Conservation (phyloP, 257 asterid genomes). For the Fraxinus quadrangulata region DNA sequence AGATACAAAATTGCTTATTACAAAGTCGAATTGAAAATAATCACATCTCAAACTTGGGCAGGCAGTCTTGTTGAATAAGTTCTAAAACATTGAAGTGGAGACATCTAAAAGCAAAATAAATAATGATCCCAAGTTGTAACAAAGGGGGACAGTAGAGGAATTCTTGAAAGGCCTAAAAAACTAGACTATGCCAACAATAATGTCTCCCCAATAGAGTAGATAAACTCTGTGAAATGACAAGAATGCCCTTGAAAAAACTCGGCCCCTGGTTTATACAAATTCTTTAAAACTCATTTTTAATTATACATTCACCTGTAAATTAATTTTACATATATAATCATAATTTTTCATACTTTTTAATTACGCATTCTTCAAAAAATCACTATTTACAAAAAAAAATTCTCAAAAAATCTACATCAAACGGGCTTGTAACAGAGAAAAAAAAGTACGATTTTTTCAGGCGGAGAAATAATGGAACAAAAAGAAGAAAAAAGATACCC, state of each 20-base stretch:
- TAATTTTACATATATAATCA: no score
- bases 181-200: constrained; percentile 19
- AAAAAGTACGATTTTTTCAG: constrained; percentile 16
- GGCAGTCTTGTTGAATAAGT: constrained; percentile 34
- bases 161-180: constrained; percentile 15
- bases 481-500: constrained; percentile 14
- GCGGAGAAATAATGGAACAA: background rate
- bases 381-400: no score
- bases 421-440: background rate
- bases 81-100: constrained; percentile 31
- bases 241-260: constrained; percentile 18
- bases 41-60: constrained; percentile 10
- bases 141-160: constrained; percentile 8
- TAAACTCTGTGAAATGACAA: constrained; percentile 22
- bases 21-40: background rate
- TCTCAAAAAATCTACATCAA: no score
- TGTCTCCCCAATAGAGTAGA: constrained; percentile 19
- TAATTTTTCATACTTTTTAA: no score
- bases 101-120: constrained; percentile 7
- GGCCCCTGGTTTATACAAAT: no score
- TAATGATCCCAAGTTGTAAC: constrained; percentile 7
- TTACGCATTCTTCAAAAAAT: background rate
- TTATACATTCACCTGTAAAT: no score
- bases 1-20: background rate
- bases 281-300: no score